Percentiles rank a stretch among this genome's conserved stretches.
Conservation (phyloP, 306 rosid genomes). For the Macrotyloma uniflorum region DNA sequence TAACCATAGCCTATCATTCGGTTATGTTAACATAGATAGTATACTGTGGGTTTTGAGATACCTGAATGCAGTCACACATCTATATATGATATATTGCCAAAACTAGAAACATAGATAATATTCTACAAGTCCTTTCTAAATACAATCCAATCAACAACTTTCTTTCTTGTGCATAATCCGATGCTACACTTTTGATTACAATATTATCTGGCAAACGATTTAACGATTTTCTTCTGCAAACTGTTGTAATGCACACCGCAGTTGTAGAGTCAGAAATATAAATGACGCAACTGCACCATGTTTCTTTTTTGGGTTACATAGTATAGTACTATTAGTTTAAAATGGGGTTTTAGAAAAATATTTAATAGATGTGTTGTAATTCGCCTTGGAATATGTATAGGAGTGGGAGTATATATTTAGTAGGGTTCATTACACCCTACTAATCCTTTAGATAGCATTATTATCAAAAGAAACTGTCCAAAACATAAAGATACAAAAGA, state of each 20-base stretch:
- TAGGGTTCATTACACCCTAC: background rate
- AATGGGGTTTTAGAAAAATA: background rate
- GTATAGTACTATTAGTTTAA: background rate
- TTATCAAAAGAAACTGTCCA: background rate
- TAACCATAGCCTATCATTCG: background rate
- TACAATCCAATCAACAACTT: background rate
- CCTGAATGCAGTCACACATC: conserved; percentile 8
- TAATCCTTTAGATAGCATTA: background rate
- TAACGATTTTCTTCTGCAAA: background rate
- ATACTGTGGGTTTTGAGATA: background rate
- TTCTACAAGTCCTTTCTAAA: background rate
- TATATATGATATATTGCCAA: conserved; percentile 2
- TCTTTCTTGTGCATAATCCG: background rate
- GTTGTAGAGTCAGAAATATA: background rate
- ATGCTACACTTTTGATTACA: background rate
- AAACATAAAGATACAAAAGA: conserved; percentile 4
- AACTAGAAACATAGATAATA: background rate
- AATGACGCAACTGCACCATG: background rate
- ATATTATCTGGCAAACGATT: background rate
- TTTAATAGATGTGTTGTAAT: background rate
- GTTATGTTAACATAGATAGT: background rate
- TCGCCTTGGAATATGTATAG: background rate
- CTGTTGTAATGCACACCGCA: background rate
- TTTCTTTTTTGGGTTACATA: background rate
- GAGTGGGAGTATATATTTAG: background rate